These are phyloP conservation scores for Solanum sitiens DNA, from an alignment of 257 asterid species.

Conservation along the genomic window DNA sequence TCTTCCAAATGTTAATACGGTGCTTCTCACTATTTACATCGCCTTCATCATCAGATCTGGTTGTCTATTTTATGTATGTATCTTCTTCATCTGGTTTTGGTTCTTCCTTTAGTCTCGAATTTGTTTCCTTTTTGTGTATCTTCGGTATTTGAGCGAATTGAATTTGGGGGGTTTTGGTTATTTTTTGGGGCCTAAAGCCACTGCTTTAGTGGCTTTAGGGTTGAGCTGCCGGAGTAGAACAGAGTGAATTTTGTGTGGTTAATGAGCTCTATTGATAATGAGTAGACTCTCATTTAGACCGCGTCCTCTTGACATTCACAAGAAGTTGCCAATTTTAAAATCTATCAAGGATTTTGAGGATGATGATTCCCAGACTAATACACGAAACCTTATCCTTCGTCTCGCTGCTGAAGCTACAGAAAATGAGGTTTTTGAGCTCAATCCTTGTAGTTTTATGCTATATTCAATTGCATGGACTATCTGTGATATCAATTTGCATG, in stretches of 20 bases:
- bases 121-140: neutral
- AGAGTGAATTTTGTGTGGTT: conserved; percentile 2
- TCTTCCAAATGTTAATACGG: neutral
- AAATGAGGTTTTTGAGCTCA: neutral
- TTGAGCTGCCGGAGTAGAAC: neutral
- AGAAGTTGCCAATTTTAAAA: conserved; percentile 91
- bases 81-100: neutral
- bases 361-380: conserved; percentile 74
- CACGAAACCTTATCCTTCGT: conserved; percentile 85
- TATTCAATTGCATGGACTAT: neutral
- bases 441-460: neutral
- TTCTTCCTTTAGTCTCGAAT: neutral
- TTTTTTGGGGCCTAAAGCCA: neutral
- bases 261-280: conserved; percentile 59
- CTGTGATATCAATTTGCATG: neutral
- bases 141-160: neutral
- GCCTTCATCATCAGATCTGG: neutral
- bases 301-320: conserved; percentile 93
- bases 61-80: neutral
- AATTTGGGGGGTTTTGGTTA: neutral
- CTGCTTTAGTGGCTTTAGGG: neutral
- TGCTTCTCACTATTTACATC: neutral
- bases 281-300: conserved; percentile 98
- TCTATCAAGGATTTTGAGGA: conserved; percentile 93
- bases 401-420: conserved; percentile 61